Evolutionary conservation across 257 asterid genomes (phyloP), one percentile per base, ranked within the genome.

Genomic region (Osmanthus fragrans): DNA sequence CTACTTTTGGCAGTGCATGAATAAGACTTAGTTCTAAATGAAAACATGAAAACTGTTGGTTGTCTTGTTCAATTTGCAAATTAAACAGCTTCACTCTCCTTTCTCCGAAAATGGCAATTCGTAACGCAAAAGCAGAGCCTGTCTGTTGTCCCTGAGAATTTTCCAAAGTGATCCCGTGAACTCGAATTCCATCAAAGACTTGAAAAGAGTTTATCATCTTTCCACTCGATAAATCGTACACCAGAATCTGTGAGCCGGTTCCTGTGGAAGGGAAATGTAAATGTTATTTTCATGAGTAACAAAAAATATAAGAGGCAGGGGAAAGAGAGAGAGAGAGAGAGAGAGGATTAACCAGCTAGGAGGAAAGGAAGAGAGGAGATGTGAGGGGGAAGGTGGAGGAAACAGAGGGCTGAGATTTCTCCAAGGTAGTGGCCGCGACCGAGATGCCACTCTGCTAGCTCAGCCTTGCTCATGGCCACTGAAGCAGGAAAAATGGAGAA

Each of bases 331-430:
- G 77, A 36, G 33, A n/a, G 39, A 37, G 54, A 7, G 19, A 42
- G 77, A 37, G 34, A n/a, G 27, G 66, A 79, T 51, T 12, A n/a
- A 90, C 98, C 99, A 40, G 99, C 96, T 4, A 95, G 87, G 65
- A 95, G 97, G 64, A 88, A 86, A 76, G 97, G 96, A 65, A 88
- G 84, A 39, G 90, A 73, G 32, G 93, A 86, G 51, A 86, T 51
- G 69, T 82, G 83, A 71, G 83, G 73, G 16, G 97, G 97, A 71
- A 88, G 92, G 34, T 85, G 93, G 74, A 95, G 91, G 80, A 95
- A 91, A 78, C 96, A 91, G 71, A 95, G 93, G 19, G 99, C 99
- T 6, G 99, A 93, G 56, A 93, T 89, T 66, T 95, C 99, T 75
- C 99, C 99, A 15, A 95, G 86, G 87, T 95, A 95, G 64, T 82